Conservation (phyloP, 768 basidiomycete genomes). For the Plicaturopsis crispa region DNA sequence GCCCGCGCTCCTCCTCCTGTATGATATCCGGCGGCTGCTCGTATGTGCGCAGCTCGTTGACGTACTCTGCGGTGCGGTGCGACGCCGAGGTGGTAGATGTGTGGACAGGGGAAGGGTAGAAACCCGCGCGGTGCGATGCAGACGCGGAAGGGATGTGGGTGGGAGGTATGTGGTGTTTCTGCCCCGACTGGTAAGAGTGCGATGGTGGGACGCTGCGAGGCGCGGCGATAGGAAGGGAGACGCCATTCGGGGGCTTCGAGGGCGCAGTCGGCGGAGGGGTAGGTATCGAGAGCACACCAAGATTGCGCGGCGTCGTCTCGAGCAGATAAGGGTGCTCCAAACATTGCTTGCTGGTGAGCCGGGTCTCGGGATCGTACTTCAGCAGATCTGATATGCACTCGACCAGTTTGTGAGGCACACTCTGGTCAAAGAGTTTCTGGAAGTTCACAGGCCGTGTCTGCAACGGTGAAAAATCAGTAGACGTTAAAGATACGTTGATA, state of each 20-base stretch:
- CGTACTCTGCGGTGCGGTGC: slow-evolving; percentile 26
- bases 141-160: slow-evolving; percentile 39
- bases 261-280: slow-evolving; percentile 38
- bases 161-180: slow-evolving; percentile 29
- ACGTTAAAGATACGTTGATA: slow-evolving; percentile 4
- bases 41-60: slow-evolving; percentile 22
- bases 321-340: slow-evolving; percentile 84
- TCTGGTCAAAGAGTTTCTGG: slow-evolving; percentile 68
- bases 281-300: slow-evolving; percentile 59
- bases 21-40: slow-evolving; percentile 24
- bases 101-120: slow-evolving; percentile 31
- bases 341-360: slow-evolving; percentile 83
- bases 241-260: slow-evolving; percentile 21
- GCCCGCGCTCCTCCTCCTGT: slow-evolving; percentile 18
- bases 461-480: slow-evolving; percentile 8
- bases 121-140: slow-evolving; percentile 46
- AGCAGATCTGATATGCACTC: slow-evolving; percentile 90
- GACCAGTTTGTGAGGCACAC: slow-evolving; percentile 72
- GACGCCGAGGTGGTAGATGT: slow-evolving; percentile 22
- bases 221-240: slow-evolving; percentile 29
- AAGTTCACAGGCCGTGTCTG: slow-evolving; percentile 64
- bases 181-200: slow-evolving; percentile 37
- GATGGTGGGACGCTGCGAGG: slow-evolving; percentile 40
- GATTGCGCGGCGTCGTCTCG: slow-evolving; percentile 66
- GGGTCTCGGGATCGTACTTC: slow-evolving; percentile 82